Base-by-base conservation (phyloP, 257 asterid species). In the Striga asiatica region DNA sequence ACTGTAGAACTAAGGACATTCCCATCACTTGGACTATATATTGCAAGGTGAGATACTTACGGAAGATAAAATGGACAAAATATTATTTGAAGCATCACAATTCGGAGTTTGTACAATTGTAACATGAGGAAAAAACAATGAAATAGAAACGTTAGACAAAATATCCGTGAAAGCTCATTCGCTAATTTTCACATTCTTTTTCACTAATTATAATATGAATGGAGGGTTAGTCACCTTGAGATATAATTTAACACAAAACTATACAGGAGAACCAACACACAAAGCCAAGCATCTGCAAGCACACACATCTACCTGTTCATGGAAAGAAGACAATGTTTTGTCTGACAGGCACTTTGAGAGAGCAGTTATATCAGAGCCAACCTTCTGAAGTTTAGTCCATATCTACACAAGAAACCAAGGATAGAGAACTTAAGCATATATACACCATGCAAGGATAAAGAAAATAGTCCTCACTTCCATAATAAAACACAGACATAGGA, bases 311-410 rank as follows among this genome's bases (percentile, higher is more conserved):
- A 89, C 97, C 91, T 76, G 93, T 74, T 76, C 78, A 29, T 6
- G 68, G 59, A 82, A 83, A 66, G 79, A 70, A 58, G 71, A 28
- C 39, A 47, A 45, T 9, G 95, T 77, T 67, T 73, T 73, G 6
- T 77, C 81, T 8, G 83, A 75, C 18, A 84, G 79, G 56, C 74
- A 60, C 32, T 75, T 85, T 19, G 94, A 76, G 63, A 84, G 76
- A 61, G 81, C 62, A 66, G 67, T 62, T 45, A 81, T 73, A 57
- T 79, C 85, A 39, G 78, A 37, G 50, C 94, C 94, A 71, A 79
- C 55, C 52, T 69, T 78, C 50, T 79, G 80, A 63, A 84, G 81
- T 63, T 72, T 84, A 58, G 70, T 61, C 95, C 88, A 84, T 54
- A 84, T 49, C 95, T 84, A 68, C 69, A 77, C 65, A 62, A 50